Evolutionary conservation across 1,284 basidiomycete species (phyloP), one percentile per base, ranked within the genome.

Genomic region (Rhodotorula mucilaginosa): DNA sequence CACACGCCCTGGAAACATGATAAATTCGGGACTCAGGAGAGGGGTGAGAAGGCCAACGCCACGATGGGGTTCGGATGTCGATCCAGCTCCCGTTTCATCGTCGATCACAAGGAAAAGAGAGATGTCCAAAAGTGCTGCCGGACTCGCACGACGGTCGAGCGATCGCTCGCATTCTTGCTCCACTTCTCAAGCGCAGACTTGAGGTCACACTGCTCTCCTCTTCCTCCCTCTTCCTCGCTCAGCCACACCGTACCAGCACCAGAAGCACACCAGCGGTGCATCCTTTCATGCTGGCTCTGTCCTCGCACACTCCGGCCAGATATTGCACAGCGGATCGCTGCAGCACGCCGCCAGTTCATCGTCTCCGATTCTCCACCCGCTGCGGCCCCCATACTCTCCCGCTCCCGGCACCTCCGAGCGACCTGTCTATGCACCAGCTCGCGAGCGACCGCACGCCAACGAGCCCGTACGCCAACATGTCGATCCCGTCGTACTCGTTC

Each of bases 401-500:
- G 39, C 44, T 46, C 5, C 58, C 21, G n/a, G 26, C 51, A 29
- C 26, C 65, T 34, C n/a, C 49, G 51, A 16, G 4, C 13, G 44
- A 58, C 48, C 18, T 21, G 59, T 34, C 34, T 23, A 66, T 66
- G 58, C 58, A 61, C 64, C 34, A 52, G 34, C 34, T 23, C 19
- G 23, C 12, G 26, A 39, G 18, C 12, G 54, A 48, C 44, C 26
- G 18, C 6, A 47, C 19, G 31, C 51, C 59, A 21, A 57, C 52
- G 18, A 47, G 39, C 8, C 65, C 65, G 16, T 67, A 67, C 65
- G 65, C 65, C 26, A 56, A 47, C 44, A 56, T 67, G 59, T 3
- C 29, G 6, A n/a, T 67, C 23, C 59, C 65, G 7, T 51, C 19
- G 49, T 19, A 51, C 49, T 19, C 18, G 19, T 54, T 16, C 51